Percentiles rank a stretch among this genome's conserved stretches.
Evolutionary conservation across 2,329 filamentous ascomycete species (phyloP).

Genomic region (Xylaria hypoxylon): DNA sequence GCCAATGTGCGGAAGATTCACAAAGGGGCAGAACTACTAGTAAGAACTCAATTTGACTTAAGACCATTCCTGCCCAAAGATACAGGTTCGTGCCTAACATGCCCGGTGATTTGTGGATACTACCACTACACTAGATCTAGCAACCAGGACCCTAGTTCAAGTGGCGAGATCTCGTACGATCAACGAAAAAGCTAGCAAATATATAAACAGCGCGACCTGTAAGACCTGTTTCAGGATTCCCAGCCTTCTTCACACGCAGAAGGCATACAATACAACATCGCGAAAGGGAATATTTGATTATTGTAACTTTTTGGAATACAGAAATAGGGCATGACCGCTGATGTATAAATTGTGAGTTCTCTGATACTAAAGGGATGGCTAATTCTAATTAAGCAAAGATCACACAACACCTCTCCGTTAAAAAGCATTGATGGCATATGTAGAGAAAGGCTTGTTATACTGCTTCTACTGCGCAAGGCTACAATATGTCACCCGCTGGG

Average conservation of each 20-base stretch:
- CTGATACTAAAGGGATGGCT: not conserved
- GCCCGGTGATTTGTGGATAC: conserved; percentile 34
- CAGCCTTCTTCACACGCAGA: not conserved
- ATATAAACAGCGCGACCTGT: not conserved
- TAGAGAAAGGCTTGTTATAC: not conserved
- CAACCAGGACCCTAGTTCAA: conserved; percentile 54
- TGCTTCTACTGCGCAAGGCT: too few relatives aligned
- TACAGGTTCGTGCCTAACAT: conserved; percentile 58
- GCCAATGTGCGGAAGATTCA: not conserved
- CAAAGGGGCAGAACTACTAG: not conserved
- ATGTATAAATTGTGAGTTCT: not conserved
- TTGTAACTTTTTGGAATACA: not conserved
- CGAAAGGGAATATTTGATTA: not conserved
- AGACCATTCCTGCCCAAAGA: conserved; percentile 57
- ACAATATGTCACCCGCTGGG: not conserved
- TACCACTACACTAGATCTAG: conserved; percentile 37
- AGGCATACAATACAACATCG: not conserved
- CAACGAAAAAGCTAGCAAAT: not conserved
- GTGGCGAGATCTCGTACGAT: conserved; percentile 53
- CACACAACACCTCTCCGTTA: not conserved
- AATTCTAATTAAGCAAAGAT: not conserved
- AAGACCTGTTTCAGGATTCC: not conserved
- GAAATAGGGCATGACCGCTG: not conserved
- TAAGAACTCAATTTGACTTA: not conserved
- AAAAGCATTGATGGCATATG: too few relatives aligned